Base-by-base conservation (phyloP, 148 eudicot species). In the Oxyria digyna region DNA sequence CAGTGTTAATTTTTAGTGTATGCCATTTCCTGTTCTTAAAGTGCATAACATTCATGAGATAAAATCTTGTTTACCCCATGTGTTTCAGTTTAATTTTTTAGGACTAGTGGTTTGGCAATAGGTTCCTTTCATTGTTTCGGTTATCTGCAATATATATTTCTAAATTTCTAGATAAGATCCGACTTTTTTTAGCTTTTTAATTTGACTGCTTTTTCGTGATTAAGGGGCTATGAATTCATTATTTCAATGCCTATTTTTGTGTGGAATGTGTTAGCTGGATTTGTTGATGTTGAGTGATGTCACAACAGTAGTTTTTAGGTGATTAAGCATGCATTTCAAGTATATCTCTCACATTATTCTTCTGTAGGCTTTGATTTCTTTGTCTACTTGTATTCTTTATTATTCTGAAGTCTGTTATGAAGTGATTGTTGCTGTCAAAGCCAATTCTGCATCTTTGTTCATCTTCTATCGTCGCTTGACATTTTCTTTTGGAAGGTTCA, bases 181-280 rank as follows among this genome's bases (percentile, higher is more conserved):
- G 64, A 27, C 64, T 57, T 57, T 3, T n/a, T 57, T 57, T 57
- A 27, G 64, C 35, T 57, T 6, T 57, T 57, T n/a, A n/a, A n/a
- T 13, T 57, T 57, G 64, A 29, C 18, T 57, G 35, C n/a, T 29
- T 49, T 20, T 29, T 13, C 6, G 12, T 57, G 32, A 54, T 23
- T 24, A 54, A 54, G n/a, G 31, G 31, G 5, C 15, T 26, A 54
- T 27, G 26, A 20, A 17, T 13, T 54, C 15, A 21, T 24, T 54
- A 3, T 54, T 23, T 24, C 31, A 54, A 54, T 23, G 11, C 62
- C 62, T 26, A 23, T 23, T 3, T 11, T 54, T 24, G 10, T 18
- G 57, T 49, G 57, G 57, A 52, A 52, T 52, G 31, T 52, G 29
- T 52, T 52, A 0, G 62, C 62, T 52, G 62, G 29, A 52, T 24